Evolutionary conservation across 2,329 filamentous ascomycete species (phyloP).

Genomic region (Epichloe uncinata): DNA sequence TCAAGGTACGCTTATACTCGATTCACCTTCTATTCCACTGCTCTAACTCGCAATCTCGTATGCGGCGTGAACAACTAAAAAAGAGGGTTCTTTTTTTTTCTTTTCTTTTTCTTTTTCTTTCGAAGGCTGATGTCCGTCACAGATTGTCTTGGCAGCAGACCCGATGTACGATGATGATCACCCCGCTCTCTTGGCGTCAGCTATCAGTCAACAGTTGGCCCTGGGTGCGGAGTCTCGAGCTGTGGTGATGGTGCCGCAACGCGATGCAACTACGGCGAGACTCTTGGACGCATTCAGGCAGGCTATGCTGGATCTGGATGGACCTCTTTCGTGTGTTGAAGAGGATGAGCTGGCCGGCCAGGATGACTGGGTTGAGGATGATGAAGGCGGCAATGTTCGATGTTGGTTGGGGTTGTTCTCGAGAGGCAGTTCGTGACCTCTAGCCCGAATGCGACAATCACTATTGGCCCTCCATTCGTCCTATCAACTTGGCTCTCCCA

Average conservation of each 20-base stretch:
- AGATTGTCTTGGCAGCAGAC: slow-evolving; percentile 75
- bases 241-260: slow-evolving; percentile 67
- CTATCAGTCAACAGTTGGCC: slow-evolving; percentile 55
- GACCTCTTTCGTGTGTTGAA: slow-evolving; percentile 36
- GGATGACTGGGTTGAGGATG: slow-evolving; percentile 58
- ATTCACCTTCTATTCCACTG: no score
- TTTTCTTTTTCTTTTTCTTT: no score
- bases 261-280: slow-evolving; percentile 50
- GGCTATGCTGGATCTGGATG: slow-evolving; percentile 41
- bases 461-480: no score
- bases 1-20: slow-evolving; percentile 26
- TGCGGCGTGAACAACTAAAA: no score
- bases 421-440: slow-evolving; percentile 15
- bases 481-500: no score
- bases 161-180: slow-evolving; percentile 78
- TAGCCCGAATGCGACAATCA: background rate
- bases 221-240: slow-evolving; percentile 44
- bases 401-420: slow-evolving; percentile 57
- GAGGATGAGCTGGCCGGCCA: slow-evolving; percentile 51
- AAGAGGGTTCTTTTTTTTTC: no score
- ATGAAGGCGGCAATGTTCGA: slow-evolving; percentile 34
- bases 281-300: slow-evolving; percentile 51
- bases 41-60: no score
- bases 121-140: background rate
- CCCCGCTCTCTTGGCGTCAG: slow-evolving; percentile 56